Percentiles rank a stretch among this genome's conserved stretches.
phyloP scores from a whole-genome alignment of 441 rosid genomes.

The Corymbia calophylla region DNA sequence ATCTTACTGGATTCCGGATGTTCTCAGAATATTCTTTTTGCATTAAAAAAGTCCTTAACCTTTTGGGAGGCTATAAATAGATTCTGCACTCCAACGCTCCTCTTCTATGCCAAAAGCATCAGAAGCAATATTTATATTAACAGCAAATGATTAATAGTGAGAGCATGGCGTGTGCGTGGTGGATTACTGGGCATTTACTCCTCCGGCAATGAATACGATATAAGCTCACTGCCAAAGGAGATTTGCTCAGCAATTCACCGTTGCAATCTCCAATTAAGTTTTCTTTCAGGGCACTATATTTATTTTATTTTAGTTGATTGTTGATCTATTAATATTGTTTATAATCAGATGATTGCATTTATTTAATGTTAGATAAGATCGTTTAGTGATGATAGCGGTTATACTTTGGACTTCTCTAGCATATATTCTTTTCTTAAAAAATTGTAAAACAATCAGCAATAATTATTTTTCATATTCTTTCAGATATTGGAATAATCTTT shows the following conservation, averaged over 20 bases:
- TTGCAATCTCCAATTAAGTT: background rate
- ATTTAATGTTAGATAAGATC: background rate
- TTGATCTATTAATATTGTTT: background rate
- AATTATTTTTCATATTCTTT: background rate
- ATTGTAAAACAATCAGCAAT: background rate
- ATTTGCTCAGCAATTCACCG: constrained; percentile 16
- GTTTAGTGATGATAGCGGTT: background rate
- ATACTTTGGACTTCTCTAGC: background rate
- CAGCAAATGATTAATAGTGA: background rate
- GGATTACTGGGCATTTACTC: background rate
- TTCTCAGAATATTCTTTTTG: background rate
- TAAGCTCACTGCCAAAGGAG: background rate
- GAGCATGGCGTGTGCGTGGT: background rate
- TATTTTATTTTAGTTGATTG: background rate
- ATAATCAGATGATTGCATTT: background rate
- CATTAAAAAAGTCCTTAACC: background rate
- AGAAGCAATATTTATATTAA: background rate
- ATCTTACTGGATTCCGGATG: background rate
- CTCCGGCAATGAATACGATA: background rate
- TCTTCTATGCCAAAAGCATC: background rate
- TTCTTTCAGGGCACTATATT: background rate
- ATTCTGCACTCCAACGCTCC: background rate
- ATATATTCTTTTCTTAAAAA: background rate
- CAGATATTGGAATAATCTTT: background rate
- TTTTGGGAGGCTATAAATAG: background rate